Evolutionary conservation across 1,284 basidiomycete genomes (phyloP).

Genomic region (Xerocomus minutiporus): DNA sequence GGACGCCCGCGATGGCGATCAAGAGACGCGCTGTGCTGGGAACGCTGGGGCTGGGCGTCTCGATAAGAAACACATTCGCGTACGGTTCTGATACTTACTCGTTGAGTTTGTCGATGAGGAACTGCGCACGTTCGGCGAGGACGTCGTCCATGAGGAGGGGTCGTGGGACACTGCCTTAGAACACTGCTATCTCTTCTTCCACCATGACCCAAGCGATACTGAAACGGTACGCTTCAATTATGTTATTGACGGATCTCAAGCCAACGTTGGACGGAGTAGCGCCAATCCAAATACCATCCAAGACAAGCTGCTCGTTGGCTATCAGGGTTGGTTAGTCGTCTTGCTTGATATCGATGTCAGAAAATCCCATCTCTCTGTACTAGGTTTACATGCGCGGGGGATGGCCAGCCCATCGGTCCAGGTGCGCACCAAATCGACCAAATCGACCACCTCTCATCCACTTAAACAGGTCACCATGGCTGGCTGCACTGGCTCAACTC

Average conservation of each 20-base stretch:
- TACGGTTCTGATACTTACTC: slow-evolving; percentile 5
- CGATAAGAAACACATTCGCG: background rate
- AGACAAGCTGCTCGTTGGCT: slow-evolving; percentile 76
- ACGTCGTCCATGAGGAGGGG: slow-evolving; percentile 32
- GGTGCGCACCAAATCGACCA: slow-evolving; percentile 33
- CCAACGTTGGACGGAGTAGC: slow-evolving; percentile 12
- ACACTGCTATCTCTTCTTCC: background rate
- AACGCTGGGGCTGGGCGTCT: slow-evolving; percentile 4
- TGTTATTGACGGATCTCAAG: background rate
- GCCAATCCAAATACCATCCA: slow-evolving; percentile 56
- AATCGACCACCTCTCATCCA: background rate
- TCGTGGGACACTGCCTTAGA: background rate
- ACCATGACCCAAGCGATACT: slow-evolving; percentile 3
- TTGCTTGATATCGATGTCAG: no score
- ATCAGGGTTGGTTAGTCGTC: slow-evolving; percentile 26
- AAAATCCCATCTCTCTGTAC: background rate
- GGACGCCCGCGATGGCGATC: slow-evolving; percentile 74
- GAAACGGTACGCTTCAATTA: slow-evolving; percentile 11
- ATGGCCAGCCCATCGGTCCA: slow-evolving; percentile 59
- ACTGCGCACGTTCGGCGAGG: slow-evolving; percentile 31
- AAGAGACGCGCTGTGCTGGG: slow-evolving; percentile 48
- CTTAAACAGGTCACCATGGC: slow-evolving; percentile 59
- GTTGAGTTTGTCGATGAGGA: slow-evolving; percentile 29
- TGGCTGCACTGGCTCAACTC: slow-evolving; percentile 78
- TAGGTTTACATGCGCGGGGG: slow-evolving; percentile 69